Evolutionary conservation across 1,284 basidiomycete species (phyloP), one percentile per base, ranked within the genome.

Genomic region (Tilletia walkeri): DNA sequence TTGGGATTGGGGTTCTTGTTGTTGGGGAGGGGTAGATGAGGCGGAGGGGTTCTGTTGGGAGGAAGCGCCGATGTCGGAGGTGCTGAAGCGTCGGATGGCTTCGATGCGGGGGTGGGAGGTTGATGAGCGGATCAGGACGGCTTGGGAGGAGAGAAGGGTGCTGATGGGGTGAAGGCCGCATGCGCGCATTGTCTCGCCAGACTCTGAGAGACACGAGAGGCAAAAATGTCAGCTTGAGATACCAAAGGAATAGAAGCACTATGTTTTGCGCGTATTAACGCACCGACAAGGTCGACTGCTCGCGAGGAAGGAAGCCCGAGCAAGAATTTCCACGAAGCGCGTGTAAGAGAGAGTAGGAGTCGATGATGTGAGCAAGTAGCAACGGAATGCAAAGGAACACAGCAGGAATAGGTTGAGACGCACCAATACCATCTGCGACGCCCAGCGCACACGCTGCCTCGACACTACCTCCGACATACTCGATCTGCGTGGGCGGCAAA

Each of bases 111-210:
- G 86, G 85, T 93, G 89, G 0, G 89, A 88, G 7, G 85, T 86
- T n/a, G 80, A 77, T 0, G 94, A 92, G 72, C 90, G 91, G 87
- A 99, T 97, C 61, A 99, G 89, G 68, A 97, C 93, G 2, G 95
- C 95, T 86, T 99, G 92, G 0, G 94, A 92, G 61, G 89, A 84
- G 69, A 98, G 88, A 16, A 99, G 85, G 59, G 90, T 91, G 36
- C 68, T 67, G 81, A 99, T 96, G 41, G 94, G 89, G 84, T 93
- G 92, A 68, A 99, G 87, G 65, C 95, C 95, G 1, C 95, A 95
- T 34, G 95, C 96, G 54, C 95, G 93, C 96, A 99, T 99, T 1
- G 95, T 99, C 80, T 99, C 96, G 39, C 95, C 95, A n/a, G 93
- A 96, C 85, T 99, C 95, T 93, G 70, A 2, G 14, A 30, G 14